Evolutionary conservation across 2,329 filamentous ascomycete species (phyloP), one percentile per base, ranked within the genome.

Genomic region (Aspergillus awamori): DNA sequence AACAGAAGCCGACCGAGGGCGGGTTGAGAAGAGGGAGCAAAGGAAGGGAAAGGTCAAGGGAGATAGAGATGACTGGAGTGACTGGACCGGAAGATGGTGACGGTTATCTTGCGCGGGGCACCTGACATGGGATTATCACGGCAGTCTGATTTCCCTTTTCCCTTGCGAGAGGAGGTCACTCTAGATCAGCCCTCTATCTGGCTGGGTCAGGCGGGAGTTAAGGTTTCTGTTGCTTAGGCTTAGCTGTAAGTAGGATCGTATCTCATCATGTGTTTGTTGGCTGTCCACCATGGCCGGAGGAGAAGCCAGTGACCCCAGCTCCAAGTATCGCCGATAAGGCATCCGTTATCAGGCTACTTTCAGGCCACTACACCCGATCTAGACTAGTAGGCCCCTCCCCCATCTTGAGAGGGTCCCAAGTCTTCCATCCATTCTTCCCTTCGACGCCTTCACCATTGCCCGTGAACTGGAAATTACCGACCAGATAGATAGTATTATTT

Each of bases 31-130:
- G 47, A 24, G 24, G 2, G 38, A 30, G 30, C 33, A 28, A 38
- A 57, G 30, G 26, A 52, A 26, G 51, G 38, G 17, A 26, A 55
- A 28, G 26, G 49, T 52, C 41, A 26, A 51, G 38, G 36, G 41
- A 22, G 20, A 15, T 33, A 28, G n/a, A 52, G 36, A 26, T 54
- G n/a, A 30, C 45, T 15, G 47, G 47, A 53, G 45, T 33, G 24
- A 39, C 26, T 41, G 53, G 45, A 38, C 15, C 24, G 26, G 41
- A 52, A 30, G 26, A 43, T 26, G 28, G 11, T 38, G 41, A 49
- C 22, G 38, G 39, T 30, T 57, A 47, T 48, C 57, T 54, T 22
- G 39, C 39, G 65, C 60, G 65, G 65, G 63, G 65, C 65, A 65
- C 65, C 64, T 67, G 65, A 67, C 65, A 58, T 54, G 33, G 48